Evolutionary conservation across 2,329 filamentous ascomycete species (phyloP), one percentile per base, ranked within the genome.

Genomic region (Malbranchea zuffiana): DNA sequence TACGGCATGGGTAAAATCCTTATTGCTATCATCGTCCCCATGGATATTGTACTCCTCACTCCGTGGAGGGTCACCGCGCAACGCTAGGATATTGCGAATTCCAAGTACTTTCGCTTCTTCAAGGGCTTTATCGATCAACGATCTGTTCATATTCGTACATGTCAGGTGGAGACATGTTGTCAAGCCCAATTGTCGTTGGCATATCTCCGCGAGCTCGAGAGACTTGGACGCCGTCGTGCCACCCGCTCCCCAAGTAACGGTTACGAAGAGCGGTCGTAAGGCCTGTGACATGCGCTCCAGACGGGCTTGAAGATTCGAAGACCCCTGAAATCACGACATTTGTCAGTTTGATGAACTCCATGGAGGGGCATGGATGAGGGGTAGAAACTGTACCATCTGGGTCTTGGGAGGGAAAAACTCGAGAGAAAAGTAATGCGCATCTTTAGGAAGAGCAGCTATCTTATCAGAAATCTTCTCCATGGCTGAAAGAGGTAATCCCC

Each of bases 341-440:
- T 18, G 33, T 58, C 49, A 62, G 29, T 19, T 31, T 13, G 20
- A 35, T 28, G 24, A 18, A 11, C 36, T 21, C n/a, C 23, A 19
- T 18, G 23, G 35, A 24, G 26, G 5, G 28, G 12, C 20, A 20
- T 26, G 32, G 37, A 35, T 49, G 55, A 52, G 51, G 47, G 47
- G 50, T 47, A 28, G 15, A 26, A 39, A 53, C 51, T 62, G 51
- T 54, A 75, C 73, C 78, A 93, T 94, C 44, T 80, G 72, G 31
- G 90, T 98, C 69, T 96, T 98, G 45, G 90, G 90, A 48, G 90
- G 90, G 67, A 98, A 98, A 75, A 98, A 98, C 66, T 98, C 90
- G 62, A 96, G 80, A 32, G 90, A 96, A 65, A 94, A 93, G 69
- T 90, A 96, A 57, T 74, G 78, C 47, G 75, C 74, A 61, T 83